phyloP scores from a whole-genome alignment of 768 basidiomycete genomes.

The Boletus bicolor region DNA sequence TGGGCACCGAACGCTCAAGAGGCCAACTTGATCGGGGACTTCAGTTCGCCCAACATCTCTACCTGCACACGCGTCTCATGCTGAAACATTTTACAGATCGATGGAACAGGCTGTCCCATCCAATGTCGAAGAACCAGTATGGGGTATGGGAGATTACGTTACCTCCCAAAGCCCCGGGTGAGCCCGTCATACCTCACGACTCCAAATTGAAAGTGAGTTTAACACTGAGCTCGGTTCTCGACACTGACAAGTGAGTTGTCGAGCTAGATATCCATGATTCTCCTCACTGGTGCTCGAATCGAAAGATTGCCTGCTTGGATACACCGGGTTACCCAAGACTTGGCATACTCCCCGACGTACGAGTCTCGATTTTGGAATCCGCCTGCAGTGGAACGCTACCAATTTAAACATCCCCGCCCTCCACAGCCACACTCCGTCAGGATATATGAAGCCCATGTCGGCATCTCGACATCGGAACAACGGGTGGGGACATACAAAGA shows the following conservation, averaged over 20 bases:
- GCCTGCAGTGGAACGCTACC: conserved; percentile 62
- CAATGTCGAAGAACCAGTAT: conserved; percentile 79
- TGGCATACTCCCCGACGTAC: conserved; percentile 84
- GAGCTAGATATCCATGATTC: conserved; percentile 85
- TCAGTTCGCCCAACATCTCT: conserved; percentile 63
- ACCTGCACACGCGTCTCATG: not conserved
- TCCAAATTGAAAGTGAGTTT: conserved; percentile 83
- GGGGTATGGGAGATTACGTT: conserved; percentile 89
- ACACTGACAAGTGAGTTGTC: not conserved
- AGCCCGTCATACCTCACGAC: conserved; percentile 88
- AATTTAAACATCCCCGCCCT: conserved; percentile 77
- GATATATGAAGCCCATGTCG: conserved; percentile 98
- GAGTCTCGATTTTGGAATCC: conserved; percentile 99
- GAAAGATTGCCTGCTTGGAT: conserved; percentile 96
- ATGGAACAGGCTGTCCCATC: conserved; percentile 84
- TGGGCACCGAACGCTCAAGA: conserved; percentile 92
- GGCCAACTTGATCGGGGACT: conserved; percentile 89
- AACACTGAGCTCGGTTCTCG: not conserved
- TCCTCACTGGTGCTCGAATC: conserved; percentile 73
- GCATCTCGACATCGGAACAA: conserved; percentile 86
- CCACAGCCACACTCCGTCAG: conserved; percentile 61
- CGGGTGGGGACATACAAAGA: conserved; percentile 95
- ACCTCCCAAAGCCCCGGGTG: conserved; percentile 62
- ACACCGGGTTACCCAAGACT: conserved; percentile 91
- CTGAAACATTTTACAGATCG: conserved; percentile 50